Base-by-base conservation (phyloP, 371 early-diverging fungal genomes). In the Lichtheimia corymbifera region DNA sequence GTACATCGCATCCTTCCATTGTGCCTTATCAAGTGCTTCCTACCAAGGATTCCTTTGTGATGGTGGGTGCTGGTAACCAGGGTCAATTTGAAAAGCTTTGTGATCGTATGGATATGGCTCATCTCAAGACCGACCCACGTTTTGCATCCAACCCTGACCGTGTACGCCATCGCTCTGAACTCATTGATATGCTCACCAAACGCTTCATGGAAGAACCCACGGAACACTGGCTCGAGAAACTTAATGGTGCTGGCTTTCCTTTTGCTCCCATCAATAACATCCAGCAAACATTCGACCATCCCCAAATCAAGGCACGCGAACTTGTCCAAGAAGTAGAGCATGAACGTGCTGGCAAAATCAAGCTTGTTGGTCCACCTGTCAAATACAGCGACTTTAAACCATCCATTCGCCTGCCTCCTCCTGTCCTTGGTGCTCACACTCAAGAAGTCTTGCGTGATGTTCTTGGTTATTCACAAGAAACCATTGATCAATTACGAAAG, bases 31-130 rank as follows among this genome's bases (percentile, higher is more conserved):
- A 95, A 64, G 91, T 87, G 6, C 87, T 95, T 41, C 81, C 84
- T 1, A 95, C 94, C n/a, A 80, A 74, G n/a, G 91, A 94, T 69
- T 88, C 89, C 0, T 81, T 84, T 72, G 86, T 97, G 35, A 89
- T 95, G 78, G 77, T 97, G 41, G 97, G 96, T 1, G 91, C 93
- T 0, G 97, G 95, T 2, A 95, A 94, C 69, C 92, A 96, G 63
- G 70, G 77, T 4, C 95, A 95, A 64, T 96, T 92, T 71, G 67
- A 68, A 14, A 86, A 86, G 14, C 75, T 93, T 1, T 87, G 87
- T 62, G 59, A 69, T 5, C 70, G 68, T 50, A 61, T 91, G 24
- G 82, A 68, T 0, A 67, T 86, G 4, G 78, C 74, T 1, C 73
- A 87, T 24, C 65, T 94, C 15, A 22, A 72, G 0, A 55, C 68